Conservation (phyloP, 257 asterid genomes). For the Solanum chmielewskii region DNA sequence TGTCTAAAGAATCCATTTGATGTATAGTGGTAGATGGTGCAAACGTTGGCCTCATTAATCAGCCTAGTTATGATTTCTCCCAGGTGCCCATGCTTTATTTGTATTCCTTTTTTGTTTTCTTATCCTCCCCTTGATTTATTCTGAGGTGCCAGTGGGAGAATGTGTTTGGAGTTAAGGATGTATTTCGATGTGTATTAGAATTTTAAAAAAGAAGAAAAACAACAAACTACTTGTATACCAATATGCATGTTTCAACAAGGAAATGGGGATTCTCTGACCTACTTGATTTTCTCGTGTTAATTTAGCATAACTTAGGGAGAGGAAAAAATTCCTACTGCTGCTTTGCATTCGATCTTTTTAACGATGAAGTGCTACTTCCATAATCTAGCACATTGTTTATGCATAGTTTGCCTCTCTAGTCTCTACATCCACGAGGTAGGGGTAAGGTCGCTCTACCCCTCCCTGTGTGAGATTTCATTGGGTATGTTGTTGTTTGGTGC, state of each 20-base stretch:
- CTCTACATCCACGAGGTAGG: not conserved
- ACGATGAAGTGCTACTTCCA: not conserved
- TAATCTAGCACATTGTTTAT: not conserved
- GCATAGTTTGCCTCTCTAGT: not conserved
- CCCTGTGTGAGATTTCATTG: not conserved
- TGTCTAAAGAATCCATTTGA: slow-evolving; percentile 84
- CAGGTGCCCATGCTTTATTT: slow-evolving; percentile 31
- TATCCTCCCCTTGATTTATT: not conserved
- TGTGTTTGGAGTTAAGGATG: not conserved
- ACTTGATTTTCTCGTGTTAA: too few relatives aligned
- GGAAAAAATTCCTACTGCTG: too few relatives aligned
- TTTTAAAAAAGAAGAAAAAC: too few relatives aligned
- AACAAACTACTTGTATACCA: not conserved
- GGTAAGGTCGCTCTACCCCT: not conserved
- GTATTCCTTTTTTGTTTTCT: not conserved
- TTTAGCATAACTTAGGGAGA: too few relatives aligned
- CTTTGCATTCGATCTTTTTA: not conserved
- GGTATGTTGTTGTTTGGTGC: not conserved
- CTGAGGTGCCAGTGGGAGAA: not conserved
- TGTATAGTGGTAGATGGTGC: slow-evolving; percentile 81
- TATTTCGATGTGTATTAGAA: not conserved
- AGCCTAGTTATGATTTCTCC: slow-evolving; percentile 32
- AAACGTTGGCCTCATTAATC: slow-evolving; percentile 54
- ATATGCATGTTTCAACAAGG: not conserved
- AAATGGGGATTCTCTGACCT: too few relatives aligned